Percentiles rank a stretch among this genome's conserved stretches.
Evolutionary conservation across 2,329 filamentous ascomycete genomes (phyloP).

Genomic region (Pezicula neosporulosa): DNA sequence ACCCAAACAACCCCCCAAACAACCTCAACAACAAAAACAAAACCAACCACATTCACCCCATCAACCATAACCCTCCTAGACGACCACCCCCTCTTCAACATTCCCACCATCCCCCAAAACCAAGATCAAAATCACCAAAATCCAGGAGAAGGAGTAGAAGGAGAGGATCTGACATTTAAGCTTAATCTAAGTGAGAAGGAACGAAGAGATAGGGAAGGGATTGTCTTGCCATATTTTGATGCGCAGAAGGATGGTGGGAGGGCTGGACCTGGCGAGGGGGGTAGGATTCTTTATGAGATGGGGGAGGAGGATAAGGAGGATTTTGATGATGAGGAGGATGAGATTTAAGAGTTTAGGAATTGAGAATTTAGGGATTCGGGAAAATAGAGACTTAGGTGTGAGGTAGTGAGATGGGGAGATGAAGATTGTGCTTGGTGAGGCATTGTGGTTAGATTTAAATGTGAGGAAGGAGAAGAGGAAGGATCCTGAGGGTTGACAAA

Average conservation of each 20-base stretch:
- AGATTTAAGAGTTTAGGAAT: conserved; percentile 24
- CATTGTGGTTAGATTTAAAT: too few species aligned
- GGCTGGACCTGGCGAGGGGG: conserved; percentile 72
- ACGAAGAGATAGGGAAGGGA: conserved; percentile 77
- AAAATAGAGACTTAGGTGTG: background rate
- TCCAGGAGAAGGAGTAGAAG: conserved; percentile 38
- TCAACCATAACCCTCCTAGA: conserved; percentile 54
- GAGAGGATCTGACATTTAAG: conserved; percentile 75
- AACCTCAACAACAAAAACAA: conserved; percentile 23
- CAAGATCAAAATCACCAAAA: conserved; percentile 25
- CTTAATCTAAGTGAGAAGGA: conserved; percentile 89
- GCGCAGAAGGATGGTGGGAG: conserved; percentile 77
- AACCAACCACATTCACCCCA: conserved; percentile 3
- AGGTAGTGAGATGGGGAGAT: too few species aligned
- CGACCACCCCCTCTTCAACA: conserved; percentile 70
- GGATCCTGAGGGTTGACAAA: too few species aligned
- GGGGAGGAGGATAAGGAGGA: conserved; percentile 95
- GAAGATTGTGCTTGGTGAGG: too few species aligned
- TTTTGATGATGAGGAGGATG: conserved; percentile 82
- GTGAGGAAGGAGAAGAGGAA: too few species aligned
- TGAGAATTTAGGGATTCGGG: too few species aligned
- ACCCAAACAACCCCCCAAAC: conserved; percentile 6
- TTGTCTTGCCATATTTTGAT: conserved; percentile 94
- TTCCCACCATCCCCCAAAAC: conserved; percentile 30
- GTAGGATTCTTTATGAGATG: conserved; percentile 95